Evolutionary conservation across 805 yeast genomes (phyloP).

Genomic region (Priceomyces melissophilus): DNA sequence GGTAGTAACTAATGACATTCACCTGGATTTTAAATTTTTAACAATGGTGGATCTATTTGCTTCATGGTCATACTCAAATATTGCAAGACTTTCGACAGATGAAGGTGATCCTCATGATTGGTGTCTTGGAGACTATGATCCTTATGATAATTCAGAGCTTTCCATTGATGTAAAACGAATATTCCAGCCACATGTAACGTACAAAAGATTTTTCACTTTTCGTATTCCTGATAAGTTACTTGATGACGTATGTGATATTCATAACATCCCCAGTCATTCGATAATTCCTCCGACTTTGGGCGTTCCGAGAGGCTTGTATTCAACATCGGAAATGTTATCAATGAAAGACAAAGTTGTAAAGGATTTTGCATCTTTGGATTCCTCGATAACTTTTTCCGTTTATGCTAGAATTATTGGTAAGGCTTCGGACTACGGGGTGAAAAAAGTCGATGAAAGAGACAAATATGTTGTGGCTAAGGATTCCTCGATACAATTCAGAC

Average conservation of each 20-base stretch:
- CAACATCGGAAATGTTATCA: conserved; percentile 22
- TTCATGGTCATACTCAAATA: conserved; percentile 43
- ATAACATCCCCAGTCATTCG: conserved; percentile 31
- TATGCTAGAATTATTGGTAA: conserved; percentile 40
- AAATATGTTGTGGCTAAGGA: conserved; percentile 37
- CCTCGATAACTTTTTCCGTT: conserved; percentile 33
- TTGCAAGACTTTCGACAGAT: conserved; percentile 36
- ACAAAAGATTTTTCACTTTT: conserved; percentile 41
- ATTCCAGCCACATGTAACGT: conserved; percentile 36
- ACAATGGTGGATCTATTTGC: conserved; percentile 45
- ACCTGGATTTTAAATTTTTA: conserved; percentile 33
- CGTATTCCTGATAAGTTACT: conserved; percentile 38
- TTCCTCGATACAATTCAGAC: conserved; percentile 29
- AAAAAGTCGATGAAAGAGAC: conserved; percentile 19
- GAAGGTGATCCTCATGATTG: conserved; percentile 42
- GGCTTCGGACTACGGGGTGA: conserved; percentile 27
- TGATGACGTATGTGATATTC: conserved; percentile 38
- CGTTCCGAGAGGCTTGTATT: conserved; percentile 18
- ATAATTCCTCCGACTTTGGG: conserved; percentile 39
- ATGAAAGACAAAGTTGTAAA: conserved; percentile 19
- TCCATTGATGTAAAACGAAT: conserved; percentile 34
- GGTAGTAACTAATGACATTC: conserved; percentile 22
- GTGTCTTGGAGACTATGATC: conserved; percentile 45
- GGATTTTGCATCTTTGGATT: conserved; percentile 36
- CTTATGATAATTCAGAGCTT: conserved; percentile 33